Base-by-base conservation (phyloP, 495 filamentous ascomycete genomes). In the Massariosphaeria phaeospora region DNA sequence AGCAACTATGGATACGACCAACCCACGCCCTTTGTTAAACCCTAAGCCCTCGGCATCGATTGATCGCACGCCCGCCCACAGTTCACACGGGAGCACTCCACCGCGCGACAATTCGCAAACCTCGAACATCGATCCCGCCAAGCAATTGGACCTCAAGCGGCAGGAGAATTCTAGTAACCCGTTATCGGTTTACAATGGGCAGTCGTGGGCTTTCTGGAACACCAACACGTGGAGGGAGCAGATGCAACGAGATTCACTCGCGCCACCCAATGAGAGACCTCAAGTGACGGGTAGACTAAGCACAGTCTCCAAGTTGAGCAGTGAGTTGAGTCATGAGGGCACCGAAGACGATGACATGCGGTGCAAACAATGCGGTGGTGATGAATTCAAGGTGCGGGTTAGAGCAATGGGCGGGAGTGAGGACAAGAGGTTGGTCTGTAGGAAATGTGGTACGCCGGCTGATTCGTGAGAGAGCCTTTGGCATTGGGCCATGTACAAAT, bases 391-490 rank as follows among this genome's bases (percentile, higher is more conserved):
- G 30, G 77, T 74, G 21, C 76, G 68, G 41, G 73, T 52, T 15
- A 48, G 70, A 23, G 67, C 67, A 51, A 71, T 74, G 27, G 72
- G 38, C 21, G 60, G 72, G 25, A 69, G 66, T 48, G 74, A 75
- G 44, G 72, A 72, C 55, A 73, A 74, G 66, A 71, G 66, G 27
- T 61, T 83, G 62, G 75, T 78, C 25, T 83, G 80, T 64, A 72
- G 70, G 34, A 70, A 63, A 12, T 83, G 79, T 68, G 70, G 69
- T 34, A 62, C 26, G 24, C 45, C 29, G 3, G 46, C 33, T n/a
- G n/a, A n/a, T n/a, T n/a, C n/a, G n/a, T n/a, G n/a, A n/a, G n/a
- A n/a, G n/a, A n/a, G n/a, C n/a, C n/a, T n/a, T n/a, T n/a, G n/a
- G n/a, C n/a, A n/a, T n/a, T n/a, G n/a, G n/a, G n/a, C n/a, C n/a